Base-by-base conservation (phyloP, 495 filamentous ascomycete genomes). In the Neurospora hispaniola region DNA sequence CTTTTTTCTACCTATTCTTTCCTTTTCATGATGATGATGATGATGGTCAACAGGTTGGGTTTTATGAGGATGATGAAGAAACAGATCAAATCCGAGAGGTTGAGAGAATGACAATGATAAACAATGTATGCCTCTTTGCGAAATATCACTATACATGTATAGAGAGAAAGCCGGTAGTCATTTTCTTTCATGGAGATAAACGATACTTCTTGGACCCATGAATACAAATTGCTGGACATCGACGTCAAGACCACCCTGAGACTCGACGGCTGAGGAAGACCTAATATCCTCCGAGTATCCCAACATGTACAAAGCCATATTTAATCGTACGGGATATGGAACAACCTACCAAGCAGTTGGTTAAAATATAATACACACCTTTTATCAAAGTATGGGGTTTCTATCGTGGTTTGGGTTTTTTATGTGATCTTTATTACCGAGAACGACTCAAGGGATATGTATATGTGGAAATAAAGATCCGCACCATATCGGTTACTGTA, bases 1-100 rank as follows among this genome's bases (percentile, higher is more conserved):
- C 4, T 18, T 46, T 27, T 14, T 27, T 12, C 10, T 6, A 54
- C 5, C 20, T 27, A 11, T 14, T 59, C 46, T 69, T 72, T 73
- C 35, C 42, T 69, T 42, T 69, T 69, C 16, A 73, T 41, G 72
- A 73, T 16, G 68, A 42, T 41, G 72, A 42, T 41, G 43, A 73
- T 38, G 35, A 38, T 41, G 43, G 70, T 42, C 20, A 59, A 27
- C 5, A 5, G 48, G 11, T 12, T 59, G 11, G 46, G 5, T 27
- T 27, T 14, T 7, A 59, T 59, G 48, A 27, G 48, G 4, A 27
- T 27, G 11, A 12, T 23, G 48, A 23, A 20, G 44, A 23, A 23
- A 11, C 42, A 7, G 42, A 18, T 16, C 42, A 43, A 43, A n/a
- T 44, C 43, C 43, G 18, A 44, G 43, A 20, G 11, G 20, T 54